Base-by-base conservation (phyloP, 129 eudicot genomes). In the Deinandra increscens region DNA sequence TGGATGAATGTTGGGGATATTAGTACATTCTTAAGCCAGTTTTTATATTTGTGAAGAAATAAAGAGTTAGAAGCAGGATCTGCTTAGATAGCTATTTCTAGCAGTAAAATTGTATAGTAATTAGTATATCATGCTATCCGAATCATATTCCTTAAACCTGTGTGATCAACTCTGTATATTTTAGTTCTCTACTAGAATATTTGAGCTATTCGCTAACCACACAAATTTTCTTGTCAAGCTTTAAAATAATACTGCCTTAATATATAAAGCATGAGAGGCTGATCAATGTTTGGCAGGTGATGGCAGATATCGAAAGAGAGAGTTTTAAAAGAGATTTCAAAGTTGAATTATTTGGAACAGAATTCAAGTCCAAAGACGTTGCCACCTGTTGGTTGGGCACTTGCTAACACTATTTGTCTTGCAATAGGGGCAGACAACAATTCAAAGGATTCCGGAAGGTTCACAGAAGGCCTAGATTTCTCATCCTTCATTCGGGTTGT, bases 241-340 rank as follows among this genome's bases (percentile, higher is more conserved):
- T 41, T 9, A 58, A 4, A 58, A 58, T 36, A 53, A 29, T 29
- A 31, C 7, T 75, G 66, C 31, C 9, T 64, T 19, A 33, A 34
- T 49, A 29, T 69, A 61, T 71, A 46, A 72, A 56, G 39, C 54
- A 63, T 44, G 78, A 66, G 81, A 85, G 73, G 64, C 97, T 93
- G 86, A 93, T 86, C 88, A 89, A 84, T 73, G 78, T 80, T 74
- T 86, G 95, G 86, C 98, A 93, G 98, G 91, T 93, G 91, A 83
- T 93, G 88, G 82, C 97, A 93, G 98, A 87, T 75, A 38, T 88
- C 88, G 6, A 84, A 83, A 68, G 85, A 89, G 81, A 81, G 71
- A 70, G 78, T 93, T 54, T 71, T 93, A 64, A 64, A 69, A 76
- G 88, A 85, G 63, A 83, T 89, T 38, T 83, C 90, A 38, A 78